Base-by-base conservation (phyloP, 257 asterid species). In the Thymus mandschuricus region DNA sequence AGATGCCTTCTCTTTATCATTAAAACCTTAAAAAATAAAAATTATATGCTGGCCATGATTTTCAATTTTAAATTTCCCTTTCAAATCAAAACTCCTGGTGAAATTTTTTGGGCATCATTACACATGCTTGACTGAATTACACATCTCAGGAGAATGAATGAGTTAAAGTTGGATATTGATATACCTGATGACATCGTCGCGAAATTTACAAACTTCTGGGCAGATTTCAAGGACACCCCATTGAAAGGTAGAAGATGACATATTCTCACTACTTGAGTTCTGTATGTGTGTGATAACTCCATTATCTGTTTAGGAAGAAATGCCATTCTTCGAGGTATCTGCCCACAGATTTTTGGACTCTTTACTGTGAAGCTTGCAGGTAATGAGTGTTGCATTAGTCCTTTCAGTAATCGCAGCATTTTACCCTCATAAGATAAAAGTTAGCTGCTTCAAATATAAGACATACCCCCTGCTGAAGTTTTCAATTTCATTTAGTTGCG, bases 311-410 rank as follows among this genome's bases (percentile, higher is more conserved):
- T 73, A 94, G 99, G 99, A 83, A 85, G 99, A 85, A 95, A 95
- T 79, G 96, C 92, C 43, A 86, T 95, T 82, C 93, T 95, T 50
- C 86, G 81, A 57, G 96, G 90, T 54, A 83, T 95, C 77, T 95
- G 99, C 74, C 98, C 99, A 5, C 99, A 95, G 86, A 84, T 95
- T 74, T 95, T 89, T 70, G 99, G 99, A 68, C 98, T 95, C 79
- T 95, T 95, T 79, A 89, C 98, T 28, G 99, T 95, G 74, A 95
- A 95, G 86, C 97, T 95, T 78, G 97, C 99, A 79, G 99, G 99
- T 95, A 82, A 76, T 43, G 72, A 15, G 41, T 52, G 62, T 77
- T 10, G 35, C 51, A 34, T 38, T 64, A 40, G 61, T 45, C 49
- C 49, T 33, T 44, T 77, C 65, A 69, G 35, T 64, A 59, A 60